Conservation (phyloP, 345 rosid genomes). For the Arabidopsis thaliana region TAIR10.1 NC_003070.9:7451501-7452000, state of each 20-base stretch:
- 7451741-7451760: background rate
- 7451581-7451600: conserved; percentile 27
- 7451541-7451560: background rate
- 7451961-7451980: too few relatives aligned
- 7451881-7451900: background rate
- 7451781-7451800: too few relatives aligned
- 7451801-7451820: background rate
- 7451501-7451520: background rate
- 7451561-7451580: background rate
- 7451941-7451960: too few relatives aligned
- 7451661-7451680: background rate
- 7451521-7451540: background rate
- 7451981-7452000: too few relatives aligned
- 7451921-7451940: background rate
- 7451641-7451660: background rate
- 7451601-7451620: background rate
- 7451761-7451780: background rate
- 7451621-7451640: background rate
- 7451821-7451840: background rate
- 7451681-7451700: background rate
- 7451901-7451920: background rate
- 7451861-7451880: background rate
- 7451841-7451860: background rate
- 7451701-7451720: background rate
- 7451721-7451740: background rate